These are phyloP conservation scores for Aspergillus tanneri DNA, from an alignment of 2,329 filamentous ascomycete genomes.

Conservation along the genomic window DNA sequence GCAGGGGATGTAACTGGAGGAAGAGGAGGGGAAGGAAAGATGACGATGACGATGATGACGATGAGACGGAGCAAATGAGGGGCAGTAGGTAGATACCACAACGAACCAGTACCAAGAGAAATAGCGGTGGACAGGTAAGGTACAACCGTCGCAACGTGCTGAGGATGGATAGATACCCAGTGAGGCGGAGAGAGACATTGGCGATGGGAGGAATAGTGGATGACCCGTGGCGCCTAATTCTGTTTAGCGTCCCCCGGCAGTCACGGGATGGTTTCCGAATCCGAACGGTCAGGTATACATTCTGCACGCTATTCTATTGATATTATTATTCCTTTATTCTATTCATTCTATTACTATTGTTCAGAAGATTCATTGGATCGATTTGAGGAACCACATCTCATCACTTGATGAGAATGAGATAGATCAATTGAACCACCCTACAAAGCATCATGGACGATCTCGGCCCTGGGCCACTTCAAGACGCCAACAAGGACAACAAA, in stretches of 20 bases:
- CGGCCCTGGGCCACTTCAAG: neutral
- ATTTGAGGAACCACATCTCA: no score
- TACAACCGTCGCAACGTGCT: slow-evolving; percentile 9
- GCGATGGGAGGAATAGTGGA: slow-evolving; percentile 25
- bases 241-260: slow-evolving; percentile 28
- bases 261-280: slow-evolving; percentile 30
- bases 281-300: neutral
- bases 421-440: no score
- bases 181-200: slow-evolving; percentile 22
- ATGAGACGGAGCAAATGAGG: slow-evolving; percentile 3
- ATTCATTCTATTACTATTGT: no score
- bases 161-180: slow-evolving; percentile 19
- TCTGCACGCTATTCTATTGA: no score
- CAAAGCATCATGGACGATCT: neutral
- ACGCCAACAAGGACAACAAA: slow-evolving; percentile 11
- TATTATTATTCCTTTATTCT: neutral
- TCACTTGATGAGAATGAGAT: no score
- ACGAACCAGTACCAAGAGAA: slow-evolving; percentile 21
- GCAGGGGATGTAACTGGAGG: slow-evolving; percentile 5
- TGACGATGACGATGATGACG: slow-evolving; percentile 4
- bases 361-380: no score
- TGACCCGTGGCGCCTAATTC: slow-evolving; percentile 18
- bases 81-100: slow-evolving; percentile 13
- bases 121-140: slow-evolving; percentile 21
- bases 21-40: slow-evolving; percentile 9